Conservation (phyloP, 148 eudicot genomes). For the Pharnaceum exiguum region DNA sequence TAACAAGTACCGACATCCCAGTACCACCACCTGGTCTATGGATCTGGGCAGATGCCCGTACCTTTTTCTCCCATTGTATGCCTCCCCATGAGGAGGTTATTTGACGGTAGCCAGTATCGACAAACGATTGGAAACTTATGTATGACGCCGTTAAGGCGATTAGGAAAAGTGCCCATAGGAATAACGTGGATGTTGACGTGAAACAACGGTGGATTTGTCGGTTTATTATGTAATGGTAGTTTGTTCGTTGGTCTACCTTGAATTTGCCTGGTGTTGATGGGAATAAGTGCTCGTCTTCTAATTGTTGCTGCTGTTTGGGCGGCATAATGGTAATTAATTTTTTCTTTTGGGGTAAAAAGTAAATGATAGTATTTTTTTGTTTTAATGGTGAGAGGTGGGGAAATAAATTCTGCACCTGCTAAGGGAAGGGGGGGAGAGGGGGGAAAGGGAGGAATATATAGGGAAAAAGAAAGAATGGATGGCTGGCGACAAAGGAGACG, state of each 20-base stretch:
- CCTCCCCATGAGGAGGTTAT: constrained; percentile 52
- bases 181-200: constrained; percentile 58
- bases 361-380: constrained; percentile 27
- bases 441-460: constrained; percentile 18
- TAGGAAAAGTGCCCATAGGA: constrained; percentile 63
- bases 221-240: constrained; percentile 24
- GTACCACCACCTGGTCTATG: constrained; percentile 39
- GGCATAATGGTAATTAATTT: neutral
- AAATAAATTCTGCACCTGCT: constrained; percentile 25
- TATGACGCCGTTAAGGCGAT: constrained; percentile 67
- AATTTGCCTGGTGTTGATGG: constrained; percentile 74
- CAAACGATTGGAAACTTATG: constrained; percentile 50
- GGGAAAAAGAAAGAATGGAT: neutral
- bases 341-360: neutral
- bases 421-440: constrained; percentile 1
- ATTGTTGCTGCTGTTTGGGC: constrained; percentile 8
- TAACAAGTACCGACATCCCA: constrained; percentile 65
- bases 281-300: constrained; percentile 52
- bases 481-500: constrained; percentile 12
- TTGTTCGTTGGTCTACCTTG: constrained; percentile 35
- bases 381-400: neutral
- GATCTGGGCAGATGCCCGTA: constrained; percentile 53
- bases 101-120: constrained; percentile 48
- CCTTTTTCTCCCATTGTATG: constrained; percentile 52
- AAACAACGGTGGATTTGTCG: constrained; percentile 60